Evolutionary conservation across 2,329 filamentous ascomycete genomes (phyloP), one percentile per base, ranked within the genome.

Genomic region (Pseudogymnoascus sp.): DNA sequence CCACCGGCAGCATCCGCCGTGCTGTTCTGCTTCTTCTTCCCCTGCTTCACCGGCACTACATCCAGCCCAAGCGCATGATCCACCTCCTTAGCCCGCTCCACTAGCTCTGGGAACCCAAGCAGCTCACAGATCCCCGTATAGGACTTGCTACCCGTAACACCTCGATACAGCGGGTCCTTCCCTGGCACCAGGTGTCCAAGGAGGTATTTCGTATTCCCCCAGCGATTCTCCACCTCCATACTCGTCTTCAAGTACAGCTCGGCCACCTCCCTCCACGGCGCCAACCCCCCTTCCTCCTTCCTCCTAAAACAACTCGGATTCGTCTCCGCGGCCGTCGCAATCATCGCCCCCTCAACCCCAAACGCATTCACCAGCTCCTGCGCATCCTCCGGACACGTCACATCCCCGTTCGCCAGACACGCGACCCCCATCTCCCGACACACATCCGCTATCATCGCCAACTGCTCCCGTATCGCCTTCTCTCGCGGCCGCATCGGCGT

Each of bases 391-490:
- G 90, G 84, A 38, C 80, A 85, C 62, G 82, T 85, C 0, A 99
- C 92, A 71, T 99, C 95, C 59, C 95, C 95, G 72, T 99, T 99
- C 86, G 97, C 93, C 42, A 97, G 77, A 72, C 93, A 97, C 7
- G 93, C 92, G 2, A 99, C 92, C 29, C 93, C 93, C 10, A 87
- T 87, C 67, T 92, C 87, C 67, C 83, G 86, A 72, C 95, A 99
- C 1, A 96, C 81, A 4, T 86, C 80, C 0, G 84, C 88, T 56
- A 99, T 82, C 90, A 96, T 96, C 64, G 82, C 82, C 65, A 99
- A 79, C 76, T 97, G 93, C 24, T 86, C 87, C 16, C 95, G 85
- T 64, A 97, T 91, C 2, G 93, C 95, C 24, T 86, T 83, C 76
- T 97, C 92, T 59, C 93, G 82, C 1, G 93, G 93, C 38, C 95